Evolutionary conservation across 495 filamentous ascomycete genomes (phyloP).

Genomic region (Podospora conica): DNA sequence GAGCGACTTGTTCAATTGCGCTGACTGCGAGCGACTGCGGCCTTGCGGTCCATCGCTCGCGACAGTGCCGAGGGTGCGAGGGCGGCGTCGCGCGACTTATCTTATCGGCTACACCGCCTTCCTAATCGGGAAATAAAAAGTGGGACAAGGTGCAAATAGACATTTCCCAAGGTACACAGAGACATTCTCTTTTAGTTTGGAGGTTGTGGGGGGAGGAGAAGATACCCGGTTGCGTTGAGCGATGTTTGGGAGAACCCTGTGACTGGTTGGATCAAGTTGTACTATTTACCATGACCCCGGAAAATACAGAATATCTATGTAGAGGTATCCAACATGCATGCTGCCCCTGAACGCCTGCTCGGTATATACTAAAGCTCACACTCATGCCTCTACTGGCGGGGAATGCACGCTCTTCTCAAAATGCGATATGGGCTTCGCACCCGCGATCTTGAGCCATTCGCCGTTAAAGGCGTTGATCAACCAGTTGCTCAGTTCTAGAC

Average conservation of each 20-base stretch:
- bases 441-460: slow-evolving; percentile 75
- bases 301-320: background rate
- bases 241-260: background rate
- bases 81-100: too few relatives aligned
- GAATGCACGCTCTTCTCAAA: slow-evolving; percentile 11
- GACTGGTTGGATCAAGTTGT: background rate
- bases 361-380: background rate
- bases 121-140: too few relatives aligned
- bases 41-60: too few relatives aligned
- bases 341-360: background rate
- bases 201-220: background rate
- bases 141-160: too few relatives aligned
- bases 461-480: slow-evolving; percentile 96
- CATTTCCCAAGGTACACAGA: too few relatives aligned
- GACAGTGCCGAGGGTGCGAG: too few relatives aligned
- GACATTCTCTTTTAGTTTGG: too few relatives aligned
- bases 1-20: too few relatives aligned
- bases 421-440: slow-evolving; percentile 51
- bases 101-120: too few relatives aligned
- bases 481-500: slow-evolving; percentile 78
- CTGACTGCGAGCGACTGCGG: too few relatives aligned
- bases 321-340: background rate
- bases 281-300: background rate
- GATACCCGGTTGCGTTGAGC: background rate
- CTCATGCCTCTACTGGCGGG: background rate